Evolutionary conservation across 768 basidiomycete genomes (phyloP), one percentile per base, ranked within the genome.

Genomic region (Mycena floridula): DNA sequence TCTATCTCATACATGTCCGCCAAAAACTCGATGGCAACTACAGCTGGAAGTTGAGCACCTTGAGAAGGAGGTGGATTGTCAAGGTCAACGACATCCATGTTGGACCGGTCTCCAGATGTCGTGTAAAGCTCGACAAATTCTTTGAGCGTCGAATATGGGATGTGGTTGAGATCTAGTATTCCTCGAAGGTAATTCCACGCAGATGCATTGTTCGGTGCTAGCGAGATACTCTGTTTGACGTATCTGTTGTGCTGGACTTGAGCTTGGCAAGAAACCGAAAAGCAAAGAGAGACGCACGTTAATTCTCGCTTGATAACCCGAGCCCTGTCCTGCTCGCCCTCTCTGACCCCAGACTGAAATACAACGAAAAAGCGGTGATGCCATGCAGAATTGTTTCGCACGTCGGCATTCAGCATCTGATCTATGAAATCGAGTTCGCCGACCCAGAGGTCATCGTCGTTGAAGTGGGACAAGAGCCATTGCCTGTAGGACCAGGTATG

Each of bases 401-500:
- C 73, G 60, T 99, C 95, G 22, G 72, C 65, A 8, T 70, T 68
- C 20, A 92, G 62, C 69, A 92, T 78, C 46, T 60, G 53, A 49
- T 92, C 84, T 25, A 83, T 72, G 52, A 83, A 92, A 36, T 78
- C 72, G n/a, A 89, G 67, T 64, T 95, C 92, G 12, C 70, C 73
- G 1, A 51, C 64, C 89, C 89, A 92, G 50, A 91, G 54, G n/a
- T 63, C 72, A 26, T 77, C 72, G 45, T 82, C 73, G 54, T 83
- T 81, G 69, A 94, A 94, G 58, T 85, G 80, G 7, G 88, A 83
- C 35, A 96, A 79, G 11, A 93, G 62, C 92, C 93, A 97, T 61
- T 99, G 94, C 6, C 95, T 77, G 63, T 97, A 95, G 7, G 89
- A 89, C 96, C 96, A 99, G 0, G 96, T 98, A 63, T 98, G 95